Evolutionary conservation across 345 rosid species (phyloP), one percentile per base, ranked within the genome.

Genomic region (Hibiscus mutabilis): DNA sequence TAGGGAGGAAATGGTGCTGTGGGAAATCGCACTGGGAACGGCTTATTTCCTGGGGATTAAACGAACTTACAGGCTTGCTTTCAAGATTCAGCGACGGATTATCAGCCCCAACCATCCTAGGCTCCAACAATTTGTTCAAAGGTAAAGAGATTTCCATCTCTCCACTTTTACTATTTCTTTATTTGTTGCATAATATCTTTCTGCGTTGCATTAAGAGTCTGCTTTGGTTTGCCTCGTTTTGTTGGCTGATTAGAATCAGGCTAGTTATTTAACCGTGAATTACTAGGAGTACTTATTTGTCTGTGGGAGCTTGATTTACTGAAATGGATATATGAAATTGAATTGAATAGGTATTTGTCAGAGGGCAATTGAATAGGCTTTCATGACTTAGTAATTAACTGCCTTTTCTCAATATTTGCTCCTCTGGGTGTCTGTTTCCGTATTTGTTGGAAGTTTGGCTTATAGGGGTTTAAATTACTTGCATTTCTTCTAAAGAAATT

Each of bases 1-100:
- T 2, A 19, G 16, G 46, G 18, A 21, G 57, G 7, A 61, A 14
- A 93, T 93, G 97, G 97, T 93, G 74, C 81, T 91, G 1, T 93
- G 98, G 98, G 98, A 93, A 85, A 84, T 93, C 79, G 85, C 94
- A 27, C 53, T 93, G 77, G 96, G 80, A 60, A 88, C 96, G 16
- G 98, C 97, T 12, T 93, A 91, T 81, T 84, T 93, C 79, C 75
- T 93, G 74, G 98, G 97, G 31, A 84, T 91, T 21, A 89, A 82
- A 53, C 93, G 97, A 27, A 89, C 92, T 72, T 89, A 89, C 73
- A 84, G 75, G 73, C 89, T 93, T 52, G 89, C 89, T 57, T 78
- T 88, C 82, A 78, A 71, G 90, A 81, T 88, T 74, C 91, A 93
- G 74, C 92, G 92, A 46, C 84, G 86, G 61, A 49, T 88, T 65